Base-by-base conservation (phyloP, 495 filamentous ascomycete species). In the Margaritispora aquatica region DNA sequence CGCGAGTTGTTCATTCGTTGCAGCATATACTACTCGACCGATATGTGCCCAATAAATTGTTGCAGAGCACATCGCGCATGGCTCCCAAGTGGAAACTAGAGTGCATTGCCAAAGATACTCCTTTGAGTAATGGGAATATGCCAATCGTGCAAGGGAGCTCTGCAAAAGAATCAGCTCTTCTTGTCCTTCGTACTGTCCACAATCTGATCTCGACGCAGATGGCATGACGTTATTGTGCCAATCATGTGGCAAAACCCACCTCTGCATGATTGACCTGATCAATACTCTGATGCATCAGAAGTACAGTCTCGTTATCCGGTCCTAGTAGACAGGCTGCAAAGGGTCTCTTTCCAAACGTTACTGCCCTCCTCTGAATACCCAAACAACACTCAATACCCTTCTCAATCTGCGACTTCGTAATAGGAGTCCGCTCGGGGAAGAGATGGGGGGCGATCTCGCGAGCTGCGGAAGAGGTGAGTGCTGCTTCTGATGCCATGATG, bases 221-320 rank as follows among this genome's bases (percentile, higher is more conserved):
- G n/a, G n/a, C n/a, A n/a, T n/a, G n/a, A n/a, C n/a, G n/a, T n/a
- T n/a, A n/a, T n/a, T n/a, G n/a, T n/a, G n/a, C n/a, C n/a, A n/a
- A n/a, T n/a, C n/a, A n/a, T n/a, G n/a, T n/a, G n/a, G n/a, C n/a
- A n/a, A n/a, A n/a, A 57, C 49, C 22, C 57, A 70, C 71, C 58
- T 82, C 80, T 0, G 79, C 77, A 62, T 82, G 80, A 46, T 80
- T 77, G n/a, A 81, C 78, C 58, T 81, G 77, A 34, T 79, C 79
- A 15, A 80, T 63, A n/a, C 77, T 79, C 55, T 74, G 72, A 21
- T 79, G 78, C 34, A 68, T 69, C 54, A 77, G 63, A 13, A 81
- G 59, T 7, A 77, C 69, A 1, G 76, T 79, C 62, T 71, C 65
- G 57, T 80, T 79, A 62, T 81, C 77, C 4, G 78, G 75, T 4